Base-by-base conservation (phyloP, 148 eudicot genomes). In the Vaccinium corymbosum region DNA sequence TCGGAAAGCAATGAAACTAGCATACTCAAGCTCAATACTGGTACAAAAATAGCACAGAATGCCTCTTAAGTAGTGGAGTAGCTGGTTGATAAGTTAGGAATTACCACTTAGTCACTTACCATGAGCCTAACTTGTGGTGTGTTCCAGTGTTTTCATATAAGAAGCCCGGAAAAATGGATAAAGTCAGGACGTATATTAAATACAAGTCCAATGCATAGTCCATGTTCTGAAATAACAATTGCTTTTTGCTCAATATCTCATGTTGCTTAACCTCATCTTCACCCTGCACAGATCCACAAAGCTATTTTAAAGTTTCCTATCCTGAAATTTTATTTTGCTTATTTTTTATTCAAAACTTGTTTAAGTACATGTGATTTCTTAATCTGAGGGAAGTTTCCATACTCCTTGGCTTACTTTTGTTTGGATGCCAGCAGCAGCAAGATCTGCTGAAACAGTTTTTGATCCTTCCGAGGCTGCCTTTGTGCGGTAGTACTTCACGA, bases 101-200 rank as follows among this genome's bases (percentile, higher is more conserved):
- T 66, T 22, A 27, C 25, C 51, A 88, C 87, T 74, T 90, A 94
- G 16, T 19, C 51, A 88, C 87, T 74, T 90, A 94, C 98, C 98
- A 93, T 0, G 84, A 70, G 20, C 95, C 95, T 68, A 94, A 75
- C 20, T 52, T 25, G 85, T 92, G 94, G 88, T 94, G 94, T 0
- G 20, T 1, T 77, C 98, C 98, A 0, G 98, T 94, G 78, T 94
- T 88, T 86, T 94, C 95, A 56, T 84, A 93, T 27, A 93, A 84
- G 66, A 94, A 94, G 13, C 98, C 95, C 6, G 98, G 98, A 83
- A 94, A 94, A 59, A 94, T 93, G 2, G 95, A 94, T 61, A 94
- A 52, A 59, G 95, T 93, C 48, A 94, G 85, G 29, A 86, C 92
- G 52, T 92, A 94, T 35, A 93, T 93, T 12, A 93, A 75, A 76